Conservation (phyloP, 805 yeast genomes). For the Metschnikowia picachoensis region DNA sequence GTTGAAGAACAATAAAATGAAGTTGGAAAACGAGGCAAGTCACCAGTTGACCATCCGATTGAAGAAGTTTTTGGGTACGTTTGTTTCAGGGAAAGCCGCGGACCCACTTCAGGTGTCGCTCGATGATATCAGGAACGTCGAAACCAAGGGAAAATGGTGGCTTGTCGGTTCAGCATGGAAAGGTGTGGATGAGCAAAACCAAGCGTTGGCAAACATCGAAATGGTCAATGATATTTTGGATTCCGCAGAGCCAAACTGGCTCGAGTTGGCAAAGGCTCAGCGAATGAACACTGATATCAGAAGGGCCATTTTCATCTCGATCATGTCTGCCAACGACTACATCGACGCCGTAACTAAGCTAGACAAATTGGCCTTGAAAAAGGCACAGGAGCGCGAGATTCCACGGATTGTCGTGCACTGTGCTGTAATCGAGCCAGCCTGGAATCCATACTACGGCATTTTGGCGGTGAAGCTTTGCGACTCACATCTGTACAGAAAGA, state of each 20-base stretch:
- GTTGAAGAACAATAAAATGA: constrained; percentile 80
- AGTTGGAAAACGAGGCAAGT: constrained; percentile 46
- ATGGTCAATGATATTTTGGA: constrained; percentile 61
- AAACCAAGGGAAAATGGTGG: constrained; percentile 97
- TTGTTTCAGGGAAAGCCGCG: constrained; percentile 41
- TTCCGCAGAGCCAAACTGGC: constrained; percentile 79
- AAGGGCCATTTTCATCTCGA: constrained; percentile 87
- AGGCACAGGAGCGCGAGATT: constrained; percentile 79
- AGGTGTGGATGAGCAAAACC: constrained; percentile 43
- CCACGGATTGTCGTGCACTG: constrained; percentile 86
- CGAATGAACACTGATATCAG: constrained; percentile 95
- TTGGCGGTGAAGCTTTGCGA: constrained; percentile 76
- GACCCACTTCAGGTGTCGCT: constrained; percentile 85
- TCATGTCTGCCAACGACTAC: constrained; percentile 93
- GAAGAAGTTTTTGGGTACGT: constrained; percentile 58
- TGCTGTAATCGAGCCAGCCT: constrained; percentile 72
- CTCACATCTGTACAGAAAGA: constrained; percentile 68
- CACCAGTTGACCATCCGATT: constrained; percentile 52
- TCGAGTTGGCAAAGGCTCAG: constrained; percentile 77
- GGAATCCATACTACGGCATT: constrained; percentile 86
- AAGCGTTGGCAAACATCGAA: constrained; percentile 33
- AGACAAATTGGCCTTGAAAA: constrained; percentile 74
- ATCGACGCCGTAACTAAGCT: constrained; percentile 81
- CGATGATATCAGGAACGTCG: constrained; percentile 73
- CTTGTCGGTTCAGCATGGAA: constrained; percentile 97